phyloP scores from a whole-genome alignment of 768 basidiomycete species.

The Tylopilus sp. region DNA sequence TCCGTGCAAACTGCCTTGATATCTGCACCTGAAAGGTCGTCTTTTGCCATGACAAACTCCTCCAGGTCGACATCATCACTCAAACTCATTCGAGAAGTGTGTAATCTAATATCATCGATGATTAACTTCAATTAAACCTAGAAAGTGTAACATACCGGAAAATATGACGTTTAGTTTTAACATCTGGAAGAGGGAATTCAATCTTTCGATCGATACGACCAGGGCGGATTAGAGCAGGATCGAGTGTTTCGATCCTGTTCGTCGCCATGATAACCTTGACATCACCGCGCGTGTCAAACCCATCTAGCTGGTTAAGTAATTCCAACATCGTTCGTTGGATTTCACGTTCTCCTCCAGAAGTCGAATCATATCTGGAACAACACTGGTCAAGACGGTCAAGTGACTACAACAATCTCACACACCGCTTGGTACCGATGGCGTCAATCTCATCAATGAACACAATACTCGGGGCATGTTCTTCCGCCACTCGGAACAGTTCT shows the following conservation, averaged over 20 bases:
- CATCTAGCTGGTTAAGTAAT: conserved; percentile 95
- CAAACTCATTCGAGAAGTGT: conserved; percentile 94
- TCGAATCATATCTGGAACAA: conserved; percentile 83
- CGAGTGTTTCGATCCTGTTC: conserved; percentile 94
- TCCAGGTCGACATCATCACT: conserved; percentile 87
- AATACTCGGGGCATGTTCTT: conserved; percentile 97
- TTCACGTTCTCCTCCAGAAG: conserved; percentile 97
- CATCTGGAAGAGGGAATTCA: conserved; percentile 94
- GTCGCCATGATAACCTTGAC: conserved; percentile 99
- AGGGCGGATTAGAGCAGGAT: conserved; percentile 96
- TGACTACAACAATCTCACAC: conserved; percentile 18
- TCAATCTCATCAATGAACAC: conserved; percentile 99
- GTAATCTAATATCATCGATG: conserved; percentile 49
- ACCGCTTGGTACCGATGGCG: conserved; percentile 97
- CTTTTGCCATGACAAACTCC: conserved; percentile 93
- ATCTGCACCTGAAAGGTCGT: conserved; percentile 94
- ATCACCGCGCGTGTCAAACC: conserved; percentile 99
- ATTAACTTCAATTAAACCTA: neutral
- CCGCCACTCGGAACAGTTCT: conserved; percentile 94
- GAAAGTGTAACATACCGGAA: conserved; percentile 59
- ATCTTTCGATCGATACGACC: conserved; percentile 99
- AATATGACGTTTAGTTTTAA: conserved; percentile 99
- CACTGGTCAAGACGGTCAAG: conserved; percentile 3
- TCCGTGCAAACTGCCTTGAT: conserved; percentile 99
- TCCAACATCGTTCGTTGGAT: conserved; percentile 99